Base-by-base conservation (phyloP, 2,329 filamentous ascomycete genomes). In the Rutstroemia sp. region DNA sequence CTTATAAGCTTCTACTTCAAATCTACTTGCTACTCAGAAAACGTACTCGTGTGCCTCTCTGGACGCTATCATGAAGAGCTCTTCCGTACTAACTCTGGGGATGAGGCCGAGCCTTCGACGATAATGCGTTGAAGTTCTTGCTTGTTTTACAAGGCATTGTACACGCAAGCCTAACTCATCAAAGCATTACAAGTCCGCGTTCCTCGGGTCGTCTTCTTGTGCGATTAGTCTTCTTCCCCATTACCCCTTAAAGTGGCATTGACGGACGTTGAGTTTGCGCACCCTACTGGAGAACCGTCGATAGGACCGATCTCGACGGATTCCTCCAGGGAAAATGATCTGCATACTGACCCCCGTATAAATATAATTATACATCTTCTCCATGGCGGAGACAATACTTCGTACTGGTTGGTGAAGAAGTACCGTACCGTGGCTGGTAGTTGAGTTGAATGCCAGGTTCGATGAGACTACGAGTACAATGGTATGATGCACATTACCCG, bases 61-160 rank as follows among this genome's bases (percentile, higher is more conserved):
- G n/a, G 34, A 16, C 19, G 19, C 16, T 21, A 40, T 48, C 44
- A 19, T 10, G 16, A 16, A 19, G 10, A 46, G 44, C 44, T 17
- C 30, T 21, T 5, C 45, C 25, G 39, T 27, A 36, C 36, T 17
- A 38, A 12, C 25, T 16, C 27, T 51, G 17, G 7, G 16, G 50
- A 45, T 16, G 42, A 23, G 16, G 30, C 30, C 19, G 51, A 30
- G 39, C 51, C 27, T 42, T 40, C 8, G 2, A 48, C 23, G 36
- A 23, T 42, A 54, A 54, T 48, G 51, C 51, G 48, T 54, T 54
- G 44, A 54, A 40, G 39, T 16, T 49, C 30, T 34, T 34, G n/a
- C 44, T 54, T 54, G 51, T 54, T 54, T 54, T 40, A 39, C 48
- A 48, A 48, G 21, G 21, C 4, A 23, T n/a, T 48, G 16, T 40